These are phyloP conservation scores for Andrographis paniculata DNA, from an alignment of 305 asterid species.

Conservation along the genomic window DNA sequence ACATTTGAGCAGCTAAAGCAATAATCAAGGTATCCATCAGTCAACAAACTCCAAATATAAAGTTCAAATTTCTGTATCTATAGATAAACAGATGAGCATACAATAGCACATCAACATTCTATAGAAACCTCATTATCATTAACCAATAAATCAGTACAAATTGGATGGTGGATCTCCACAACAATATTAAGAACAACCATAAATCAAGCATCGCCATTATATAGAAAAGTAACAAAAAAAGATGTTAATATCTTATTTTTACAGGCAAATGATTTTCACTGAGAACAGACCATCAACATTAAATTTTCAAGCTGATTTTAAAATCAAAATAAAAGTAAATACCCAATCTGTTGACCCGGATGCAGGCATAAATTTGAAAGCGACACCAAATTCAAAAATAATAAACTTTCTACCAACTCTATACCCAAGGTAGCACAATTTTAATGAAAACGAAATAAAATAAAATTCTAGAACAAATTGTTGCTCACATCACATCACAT, in stretches of 20 bases:
- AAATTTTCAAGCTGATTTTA: constrained; percentile 22
- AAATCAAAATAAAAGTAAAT: constrained; percentile 20
- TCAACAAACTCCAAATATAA: constrained; percentile 1
- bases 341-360: constrained; percentile 22
- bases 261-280: constrained; percentile 15
- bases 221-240: too few relatives aligned
- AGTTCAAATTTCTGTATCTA: not conserved
- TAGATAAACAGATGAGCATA: not conserved
- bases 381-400: constrained; percentile 26
- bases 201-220: not conserved
- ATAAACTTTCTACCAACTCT: constrained; percentile 9
- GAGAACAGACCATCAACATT: constrained; percentile 16
- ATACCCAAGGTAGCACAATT: constrained; percentile 20
- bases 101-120: not conserved
- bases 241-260: not conserved
- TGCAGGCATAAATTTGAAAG: constrained; percentile 17
- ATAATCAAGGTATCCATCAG: constrained; percentile 2
- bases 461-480: constrained; percentile 25
- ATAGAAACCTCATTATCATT: constrained; percentile 6
- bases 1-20: constrained; percentile 5
- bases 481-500: constrained; percentile 25
- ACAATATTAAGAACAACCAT: not conserved
- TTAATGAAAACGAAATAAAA: constrained; percentile 5
- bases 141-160: too few relatives aligned
- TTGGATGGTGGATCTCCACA: constrained; percentile 1